A percentile compares a stretch with the other conserved stretches of the same genome.
Conservation (phyloP, 176 grass and related monocot species). For the Raddia distichophylla region DNA sequence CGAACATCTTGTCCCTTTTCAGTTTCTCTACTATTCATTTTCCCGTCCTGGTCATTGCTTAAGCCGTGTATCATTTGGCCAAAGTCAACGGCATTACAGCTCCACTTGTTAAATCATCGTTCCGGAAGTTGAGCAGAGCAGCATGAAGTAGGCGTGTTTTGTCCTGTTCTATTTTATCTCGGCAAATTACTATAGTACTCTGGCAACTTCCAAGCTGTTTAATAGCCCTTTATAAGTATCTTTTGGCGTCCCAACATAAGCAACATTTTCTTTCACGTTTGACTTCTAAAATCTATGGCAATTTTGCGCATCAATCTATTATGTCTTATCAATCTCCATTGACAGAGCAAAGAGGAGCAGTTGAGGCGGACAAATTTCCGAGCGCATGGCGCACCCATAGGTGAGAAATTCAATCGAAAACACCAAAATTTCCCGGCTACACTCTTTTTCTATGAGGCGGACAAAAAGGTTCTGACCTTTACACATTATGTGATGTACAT, state of each 20-base stretch:
- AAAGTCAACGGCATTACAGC: slow-evolving; percentile 9
- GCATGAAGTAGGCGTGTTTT: slow-evolving; percentile 51
- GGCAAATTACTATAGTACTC: neutral
- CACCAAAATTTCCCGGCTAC: neutral
- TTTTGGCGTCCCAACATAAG: neutral
- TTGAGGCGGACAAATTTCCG: neutral
- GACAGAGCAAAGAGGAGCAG: neutral
- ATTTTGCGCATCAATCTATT: neutral
- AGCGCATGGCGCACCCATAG: neutral
- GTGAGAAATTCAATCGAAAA: neutral
- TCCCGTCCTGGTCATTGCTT: neutral
- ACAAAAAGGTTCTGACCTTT: no score
- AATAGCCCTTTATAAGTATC: neutral
- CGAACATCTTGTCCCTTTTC: no score
- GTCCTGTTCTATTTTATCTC: neutral
- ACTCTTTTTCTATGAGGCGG: no score
- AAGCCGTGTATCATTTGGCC: neutral
- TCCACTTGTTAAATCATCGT: neutral
- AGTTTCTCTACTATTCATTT: no score
- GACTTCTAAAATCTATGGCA: slow-evolving; percentile 13
- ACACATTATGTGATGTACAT: no score
- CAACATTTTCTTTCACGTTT: slow-evolving; percentile 18
- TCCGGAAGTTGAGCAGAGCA: slow-evolving; percentile 21
- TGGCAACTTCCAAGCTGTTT: neutral
- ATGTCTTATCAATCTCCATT: neutral